Conservation (phyloP, 257 asterid species). For the Knoxia roxburghii region DNA sequence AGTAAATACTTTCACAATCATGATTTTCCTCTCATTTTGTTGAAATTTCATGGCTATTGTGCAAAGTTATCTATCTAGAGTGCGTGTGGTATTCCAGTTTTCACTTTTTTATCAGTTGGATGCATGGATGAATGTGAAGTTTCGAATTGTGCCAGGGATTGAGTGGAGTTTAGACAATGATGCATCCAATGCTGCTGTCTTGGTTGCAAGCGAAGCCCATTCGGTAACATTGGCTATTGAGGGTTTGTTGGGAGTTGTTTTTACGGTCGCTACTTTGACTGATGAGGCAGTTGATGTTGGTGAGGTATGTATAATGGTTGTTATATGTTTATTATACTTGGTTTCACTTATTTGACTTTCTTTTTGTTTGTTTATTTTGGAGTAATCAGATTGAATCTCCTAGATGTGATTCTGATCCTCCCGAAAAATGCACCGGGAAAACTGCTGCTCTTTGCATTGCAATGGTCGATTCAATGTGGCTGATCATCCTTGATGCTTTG, state of each 20-base stretch:
- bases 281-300: constrained; percentile 96
- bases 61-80: background rate
- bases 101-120: background rate
- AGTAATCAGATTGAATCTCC: constrained; percentile 85
- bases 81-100: constrained; percentile 1
- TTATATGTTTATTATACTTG: constrained; percentile 5
- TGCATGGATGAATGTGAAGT: background rate
- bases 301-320: constrained; percentile 50
- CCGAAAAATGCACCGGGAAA: constrained; percentile 54
- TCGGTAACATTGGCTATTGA: constrained; percentile 94
- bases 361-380: constrained; percentile 32
- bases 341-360: constrained; percentile 19
- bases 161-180: constrained; percentile 99
- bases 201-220: constrained; percentile 99
- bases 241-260: constrained; percentile 92
- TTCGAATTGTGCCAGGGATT: constrained; percentile 51
- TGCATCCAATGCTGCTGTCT: constrained; percentile 90
- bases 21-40: background rate
- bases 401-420: constrained; percentile 66
- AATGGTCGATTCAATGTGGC: constrained; percentile 92
- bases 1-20: background rate
- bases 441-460: constrained; percentile 74
- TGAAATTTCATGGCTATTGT: background rate
- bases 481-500: constrained; percentile 88
- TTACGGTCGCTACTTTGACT: constrained; percentile 93